Evolutionary conservation across 2,329 filamentous ascomycete species (phyloP), one percentile per base, ranked within the genome.

Genomic region (Verticillium nonalfalfae): DNA sequence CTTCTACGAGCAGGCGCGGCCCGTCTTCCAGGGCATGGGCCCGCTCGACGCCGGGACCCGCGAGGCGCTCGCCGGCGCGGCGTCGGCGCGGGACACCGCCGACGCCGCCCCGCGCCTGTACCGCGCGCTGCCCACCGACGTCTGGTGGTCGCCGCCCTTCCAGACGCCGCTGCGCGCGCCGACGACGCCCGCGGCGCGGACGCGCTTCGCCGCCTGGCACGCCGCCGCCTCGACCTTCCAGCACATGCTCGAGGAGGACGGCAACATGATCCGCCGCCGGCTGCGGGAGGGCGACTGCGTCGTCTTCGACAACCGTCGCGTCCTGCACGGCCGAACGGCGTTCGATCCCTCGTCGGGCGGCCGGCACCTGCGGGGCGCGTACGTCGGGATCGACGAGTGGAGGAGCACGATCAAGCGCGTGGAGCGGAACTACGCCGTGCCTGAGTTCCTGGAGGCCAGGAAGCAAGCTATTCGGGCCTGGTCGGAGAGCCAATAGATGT

Each of bases 231-330:
- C 75, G 38, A 69, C 72, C 2, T 92, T 96, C 68, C 81, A 86
- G 57, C 62, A 71, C 0, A 66, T 83, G 0, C 74, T 95, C 31
- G 87, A 91, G 65, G 70, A 78, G 1, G 75, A 81, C 0, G 71
- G 77, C 4, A 84, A 84, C 63, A 74, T 92, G 59, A 89, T 88
- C 69, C 82, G 94, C 77, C 80, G 89, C 62, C 89, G 89, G 74
- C 79, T 97, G 73, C 78, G 86, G 60, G 86, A 90, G 4, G 95
- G 94, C 3, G 90, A 97, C 70, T 96, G 92, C 71, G 93, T 93
- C 13, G 82, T 99, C n/a, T 98, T 99, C 71, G 89, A 96, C 72
- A 98, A 98, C 71, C 77, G 86, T 62, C 82, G 94, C 18, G 81
- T 96, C n/a, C 74, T 96, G 70, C 95, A 98, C 77, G 94, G 93